Base-by-base conservation (phyloP, 345 rosid genomes). In the Eucalyptus polyanthemos region DNA sequence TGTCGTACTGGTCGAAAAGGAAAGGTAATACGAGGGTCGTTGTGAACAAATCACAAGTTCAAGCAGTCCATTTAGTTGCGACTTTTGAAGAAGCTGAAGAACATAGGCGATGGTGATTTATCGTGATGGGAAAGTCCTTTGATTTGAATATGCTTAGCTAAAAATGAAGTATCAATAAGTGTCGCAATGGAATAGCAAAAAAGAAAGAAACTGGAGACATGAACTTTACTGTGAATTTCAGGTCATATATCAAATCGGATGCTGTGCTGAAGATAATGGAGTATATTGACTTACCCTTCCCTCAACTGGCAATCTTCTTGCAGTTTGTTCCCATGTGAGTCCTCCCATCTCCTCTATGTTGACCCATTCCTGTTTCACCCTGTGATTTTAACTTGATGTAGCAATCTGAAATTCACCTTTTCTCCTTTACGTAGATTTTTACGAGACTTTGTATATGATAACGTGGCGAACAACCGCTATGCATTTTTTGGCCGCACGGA, bases 221-320 rank as follows among this genome's bases (percentile, higher is more conserved):
- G 2, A 76, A 69, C 40, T 54, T 88, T 47, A 47, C 85, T 56
- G 60, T 90, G 88, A 88, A 88, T 88, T 94, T 90, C 95, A 97
- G 97, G 91, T 95, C 99, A 53, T 92, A 94, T 88, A 94, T 96
- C 83, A 97, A 97, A 89, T 97, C 99, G 7, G 97, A 96, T 87
- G 97, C 99, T 42, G 99, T 97, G 17, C 88, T 96, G 88, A 95
- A 94, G 97, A 96, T 97, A 87, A 95, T 97, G 99, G 95, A 95
- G 80, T 94, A 95, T 92, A 94, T 96, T 45, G 96, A 95, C 89
- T 90, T 97, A 83, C 99, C 99, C 34, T 95, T 95, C 87, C 99
- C 99, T 51, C 97, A 95, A 93, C 93, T 97, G 81, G 96, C 98
- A 17, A 90, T 96, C 81, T 94, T 96, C 86, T 85, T 96, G 86